Conservation (phyloP, 192 early-diverging fungal genomes). For the Umbelopsis sp. region DNA sequence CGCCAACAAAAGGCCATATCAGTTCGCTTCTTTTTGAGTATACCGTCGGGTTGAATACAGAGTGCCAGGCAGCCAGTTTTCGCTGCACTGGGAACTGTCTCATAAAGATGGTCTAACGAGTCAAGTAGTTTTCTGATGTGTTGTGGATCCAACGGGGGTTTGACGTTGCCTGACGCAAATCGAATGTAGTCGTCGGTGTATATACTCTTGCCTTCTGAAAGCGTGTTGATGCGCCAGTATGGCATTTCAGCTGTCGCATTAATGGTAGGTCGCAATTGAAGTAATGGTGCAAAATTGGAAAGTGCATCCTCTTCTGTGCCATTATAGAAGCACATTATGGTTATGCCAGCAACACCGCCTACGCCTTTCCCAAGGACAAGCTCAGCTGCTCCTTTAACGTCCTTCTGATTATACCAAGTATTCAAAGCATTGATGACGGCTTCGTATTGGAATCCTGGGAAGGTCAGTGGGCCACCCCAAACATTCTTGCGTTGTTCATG, state of each 20-base stretch:
- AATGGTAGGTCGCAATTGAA: neutral
- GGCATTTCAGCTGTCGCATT: conserved; percentile 7
- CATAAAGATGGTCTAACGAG: conserved; percentile 9
- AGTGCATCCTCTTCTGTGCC: conserved; percentile 15
- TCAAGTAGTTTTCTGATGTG: conserved; percentile 5
- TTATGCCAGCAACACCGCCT: conserved; percentile 6
- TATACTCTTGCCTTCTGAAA: neutral
- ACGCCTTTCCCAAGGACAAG: conserved; percentile 9
- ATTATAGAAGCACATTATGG: conserved; percentile 25
- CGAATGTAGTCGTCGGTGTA: conserved; percentile 6
- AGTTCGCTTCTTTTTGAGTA: neutral
- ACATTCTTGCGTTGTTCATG: conserved; percentile 21
- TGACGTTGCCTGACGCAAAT: conserved; percentile 23
- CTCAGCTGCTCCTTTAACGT: conserved; percentile 19
- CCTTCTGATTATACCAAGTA: conserved; percentile 24
- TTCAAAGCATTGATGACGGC: conserved; percentile 30
- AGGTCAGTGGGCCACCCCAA: conserved; percentile 21
- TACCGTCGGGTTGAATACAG: conserved; percentile 25
- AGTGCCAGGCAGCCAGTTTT: conserved; percentile 9
- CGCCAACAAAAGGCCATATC: conserved; percentile 31
- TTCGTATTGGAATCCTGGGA: conserved; percentile 19
- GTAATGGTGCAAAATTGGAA: conserved; percentile 20
- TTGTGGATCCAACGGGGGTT: conserved; percentile 2
- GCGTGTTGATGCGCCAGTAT: conserved; percentile 22
- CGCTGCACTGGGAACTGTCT: neutral